Evolutionary conservation across 139 green algal species (phyloP), one percentile per base, ranked within the genome.

Genomic region (Trebouxia sp.): DNA sequence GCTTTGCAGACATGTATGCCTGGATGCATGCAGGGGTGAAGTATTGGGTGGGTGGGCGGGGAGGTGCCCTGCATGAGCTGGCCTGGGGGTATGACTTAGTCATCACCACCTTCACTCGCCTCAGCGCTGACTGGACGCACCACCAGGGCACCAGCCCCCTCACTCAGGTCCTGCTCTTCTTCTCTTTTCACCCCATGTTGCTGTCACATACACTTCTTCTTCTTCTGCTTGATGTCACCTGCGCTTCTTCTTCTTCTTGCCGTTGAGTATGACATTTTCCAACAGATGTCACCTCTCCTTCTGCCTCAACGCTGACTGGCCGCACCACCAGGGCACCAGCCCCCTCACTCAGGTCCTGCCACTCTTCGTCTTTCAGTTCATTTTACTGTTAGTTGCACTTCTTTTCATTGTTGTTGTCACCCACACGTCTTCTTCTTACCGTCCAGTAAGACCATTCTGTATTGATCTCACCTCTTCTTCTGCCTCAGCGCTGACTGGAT

Each of bases 51-150:
- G 3, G 28, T 14, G 62, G 62, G 32, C 42, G 62, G 32, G 62
- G 12, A 26, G 6, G 20, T 11, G 32, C 62, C 35, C 30, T 53
- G 26, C 86, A 93, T 17, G 85, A 92, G 66, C 83, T 98, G 69
- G 95, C 95, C 6, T 98, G 93, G 92, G 84, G 91, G 37, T 91
- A 92, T 70, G 92, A 96, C 80, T 22, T 96, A 11, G 87, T 93
- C 1, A 81, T 96, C 10, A 94, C 93, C 55, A 96, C 92, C 0
- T 93, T 96, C 62, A 65, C 39, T 1, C 76, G 83, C 42, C 79
- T 96, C 38, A 90, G 79, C 51, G 35, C 70, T 26, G 89, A 93
- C 66, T 95, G 92, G 92, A 78, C 43, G 20, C 43, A 47, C 30
- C n/a, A 35, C 45, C 39, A 38, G 39, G 38, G 42, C 41, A 51